Evolutionary conservation across 73 alveolate species (phyloP).

Genomic region (Tetrahymena borealis): DNA sequence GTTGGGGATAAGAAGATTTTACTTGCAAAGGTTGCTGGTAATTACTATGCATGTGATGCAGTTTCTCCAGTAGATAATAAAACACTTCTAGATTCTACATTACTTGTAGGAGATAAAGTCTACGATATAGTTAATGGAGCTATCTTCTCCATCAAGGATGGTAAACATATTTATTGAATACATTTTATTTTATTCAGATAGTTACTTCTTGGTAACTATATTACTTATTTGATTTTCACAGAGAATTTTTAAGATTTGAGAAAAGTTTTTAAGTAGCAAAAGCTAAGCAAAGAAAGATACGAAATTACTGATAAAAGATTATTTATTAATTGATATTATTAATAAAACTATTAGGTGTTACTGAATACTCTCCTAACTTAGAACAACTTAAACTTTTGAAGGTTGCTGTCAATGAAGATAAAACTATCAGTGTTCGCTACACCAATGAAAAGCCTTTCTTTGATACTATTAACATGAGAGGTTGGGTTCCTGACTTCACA

Average conservation of each 20-base stretch:
- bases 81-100: neutral
- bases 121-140: neutral
- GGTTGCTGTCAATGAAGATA: neutral
- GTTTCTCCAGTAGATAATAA: neutral
- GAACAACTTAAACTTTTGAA: neutral
- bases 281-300: no score
- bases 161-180: no score
- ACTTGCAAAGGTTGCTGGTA: neutral
- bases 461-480: neutral
- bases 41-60: neutral
- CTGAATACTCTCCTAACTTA: neutral
- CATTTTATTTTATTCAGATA: no score
- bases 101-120: neutral
- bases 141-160: neutral
- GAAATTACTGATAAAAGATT: no score
- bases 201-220: no score
- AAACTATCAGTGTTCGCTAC: neutral
- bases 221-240: no score
- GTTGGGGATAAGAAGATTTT: neutral
- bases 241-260: no score
- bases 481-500: neutral
- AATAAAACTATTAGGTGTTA: no score
- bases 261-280: no score
- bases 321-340: no score
- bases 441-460: neutral